Base-by-base conservation (phyloP, 2,329 filamentous ascomycete genomes). In the Ophiosphaerella herpotricha region DNA sequence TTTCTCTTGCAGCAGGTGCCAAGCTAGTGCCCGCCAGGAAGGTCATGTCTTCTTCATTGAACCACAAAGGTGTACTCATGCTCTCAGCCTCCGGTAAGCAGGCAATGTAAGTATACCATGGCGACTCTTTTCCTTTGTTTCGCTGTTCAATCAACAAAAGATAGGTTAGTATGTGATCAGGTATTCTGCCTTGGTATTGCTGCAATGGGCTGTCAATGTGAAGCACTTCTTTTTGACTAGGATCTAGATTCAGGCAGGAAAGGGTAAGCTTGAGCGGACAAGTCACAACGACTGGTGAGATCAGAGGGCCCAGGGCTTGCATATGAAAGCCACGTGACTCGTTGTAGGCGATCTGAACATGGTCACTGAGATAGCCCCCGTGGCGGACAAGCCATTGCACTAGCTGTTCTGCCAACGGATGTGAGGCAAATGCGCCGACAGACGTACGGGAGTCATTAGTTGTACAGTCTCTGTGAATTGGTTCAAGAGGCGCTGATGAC, bases 31-130 rank as follows among this genome's bases (percentile, higher is more conserved):
- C 72, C 5, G 58, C 53, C 18, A 75, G 61, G 59, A 64, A 73
- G 16, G 57, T 48, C 43, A 65, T 46, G 43, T 75, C 73, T 16
- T 69, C 60, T 4, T 70, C 58, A 21, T 64, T 46, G 43, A 74
- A 75, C 65, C 66, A 75, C 7, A 74, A 50, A 13, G 73, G 69
- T 11, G 73, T 74, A n/a, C 58, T 66, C 64, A 75, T 63, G 13
- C 52, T 54, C 18, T 67, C 57, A 11, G 61, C 51, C 9, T 23
- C 54, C 9, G 73, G 73, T 39, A 75, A 58, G 39, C 66, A 67
- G 16, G 57, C 54, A 42, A 75, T 67, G 50, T 75, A 75, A 24
- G 66, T 58, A 23, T 61, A 43, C 73, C 73, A 75, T 50, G 58
- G 63, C 12, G 70, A 72, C 1, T 56, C 46, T n/a, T 31, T 57